Base-by-base conservation (phyloP, 768 basidiomycete species). In the Pisolithus sp. region DNA sequence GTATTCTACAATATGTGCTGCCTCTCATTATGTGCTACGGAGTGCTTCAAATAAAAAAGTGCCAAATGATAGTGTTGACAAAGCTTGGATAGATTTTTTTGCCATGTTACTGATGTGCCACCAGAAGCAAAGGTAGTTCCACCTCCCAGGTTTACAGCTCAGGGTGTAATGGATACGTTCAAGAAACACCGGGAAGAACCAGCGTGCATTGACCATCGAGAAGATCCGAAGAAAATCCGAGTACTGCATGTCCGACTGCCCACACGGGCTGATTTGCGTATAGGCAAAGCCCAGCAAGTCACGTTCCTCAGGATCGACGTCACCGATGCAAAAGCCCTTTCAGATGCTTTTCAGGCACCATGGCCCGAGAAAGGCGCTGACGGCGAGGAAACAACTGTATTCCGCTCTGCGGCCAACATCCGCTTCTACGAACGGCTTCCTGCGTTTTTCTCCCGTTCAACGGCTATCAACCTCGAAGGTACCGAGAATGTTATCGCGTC, bases 331-430 rank as follows among this genome's bases (percentile, higher is more conserved):
- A 63, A 58, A 9, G 76, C 81, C 0, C 76, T 88, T 17, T 66
- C 78, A 12, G 73, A 71, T 2, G 86, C 85, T 0, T 89, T 90
- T 69, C 70, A 60, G 20, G 76, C 79, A 4, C 75, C 84, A 0
- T 90, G 88, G 88, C 76, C 79, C 1, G 57, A 57, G 3, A 17
- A 8, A 9, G 54, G 63, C 9, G 61, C 64, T 18, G 49, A 53
- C 15, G 60, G 60, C 21, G 61, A 61, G 8, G 60, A 68, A 10
- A 68, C 84, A 21, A 86, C 87, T 1, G 77, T 90, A 8, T 86
- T 88, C 64, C 86, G 89, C 61, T 84, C 85, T 20, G 87, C 83
- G 0, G 84, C 88, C 17, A 85, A 76, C 56, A 89, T 89, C 56
- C 84, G 86, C 5, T 89, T 86, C 63, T 90, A 81, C 60, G 88